phyloP scores from a whole-genome alignment of 441 rosid species.

The Aquilaria agallochum region DNA sequence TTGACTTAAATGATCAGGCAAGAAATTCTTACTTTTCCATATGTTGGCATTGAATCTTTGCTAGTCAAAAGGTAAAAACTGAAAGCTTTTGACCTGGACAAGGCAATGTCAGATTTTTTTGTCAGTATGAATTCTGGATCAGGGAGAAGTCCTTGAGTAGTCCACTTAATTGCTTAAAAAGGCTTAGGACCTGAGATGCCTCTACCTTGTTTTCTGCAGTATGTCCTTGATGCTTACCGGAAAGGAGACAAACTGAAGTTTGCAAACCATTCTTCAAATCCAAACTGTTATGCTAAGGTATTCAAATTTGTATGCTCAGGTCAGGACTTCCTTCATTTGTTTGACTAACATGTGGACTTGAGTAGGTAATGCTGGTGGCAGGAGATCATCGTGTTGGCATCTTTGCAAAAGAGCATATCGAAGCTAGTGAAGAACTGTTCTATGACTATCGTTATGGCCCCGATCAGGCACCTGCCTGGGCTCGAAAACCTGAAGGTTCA shows the following conservation, averaged over 20 bases:
- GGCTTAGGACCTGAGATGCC: slow-evolving; percentile 4
- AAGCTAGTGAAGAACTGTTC: slow-evolving; percentile 83
- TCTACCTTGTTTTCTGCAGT: slow-evolving; percentile 35
- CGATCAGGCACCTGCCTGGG: slow-evolving; percentile 93
- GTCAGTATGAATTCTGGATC: background rate
- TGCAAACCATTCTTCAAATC: slow-evolving; percentile 81
- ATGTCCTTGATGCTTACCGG: slow-evolving; percentile 75
- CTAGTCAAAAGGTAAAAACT: background rate
- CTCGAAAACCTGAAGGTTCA: slow-evolving; percentile 85
- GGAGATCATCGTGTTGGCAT: slow-evolving; percentile 94
- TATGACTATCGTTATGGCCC: slow-evolving; percentile 82
- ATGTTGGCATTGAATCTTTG: slow-evolving; percentile 4
- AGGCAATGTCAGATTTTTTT: background rate
- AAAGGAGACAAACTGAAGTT: slow-evolving; percentile 89
- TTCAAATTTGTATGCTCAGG: background rate
- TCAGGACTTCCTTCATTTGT: slow-evolving; percentile 1
- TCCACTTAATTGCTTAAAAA: background rate
- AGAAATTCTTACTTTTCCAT: slow-evolving; percentile 12
- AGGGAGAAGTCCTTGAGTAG: slow-evolving; percentile 2
- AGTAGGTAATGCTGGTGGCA: slow-evolving; percentile 77
- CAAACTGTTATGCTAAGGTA: slow-evolving; percentile 95
- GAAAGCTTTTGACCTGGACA: background rate
- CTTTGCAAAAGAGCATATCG: slow-evolving; percentile 66
- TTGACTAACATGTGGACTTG: slow-evolving; percentile 17
- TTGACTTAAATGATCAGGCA: slow-evolving; percentile 92